A percentile compares a stretch with the other conserved stretches of the same genome.
These are phyloP conservation scores for Cucumis cinereus DNA, from an alignment of 306 rosid species.

Conservation along the genomic window DNA sequence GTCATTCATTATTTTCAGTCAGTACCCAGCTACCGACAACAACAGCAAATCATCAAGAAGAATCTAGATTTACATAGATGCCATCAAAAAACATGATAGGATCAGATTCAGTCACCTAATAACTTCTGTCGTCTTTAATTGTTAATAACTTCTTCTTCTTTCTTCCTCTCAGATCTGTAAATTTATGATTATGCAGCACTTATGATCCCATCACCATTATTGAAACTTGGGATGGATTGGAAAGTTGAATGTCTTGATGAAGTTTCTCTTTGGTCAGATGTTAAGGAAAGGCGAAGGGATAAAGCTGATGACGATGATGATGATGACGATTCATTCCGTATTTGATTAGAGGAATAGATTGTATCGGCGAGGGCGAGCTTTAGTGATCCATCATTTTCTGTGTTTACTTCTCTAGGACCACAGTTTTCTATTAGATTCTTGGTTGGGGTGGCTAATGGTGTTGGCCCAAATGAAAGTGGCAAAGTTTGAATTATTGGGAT, in stretches of 20 bases:
- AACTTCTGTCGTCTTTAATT: constrained; percentile 8
- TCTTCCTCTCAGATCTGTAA: not conserved
- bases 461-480: constrained; percentile 28
- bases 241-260: constrained; percentile 50
- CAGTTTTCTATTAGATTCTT: constrained; percentile 43
- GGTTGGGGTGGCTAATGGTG: constrained; percentile 21
- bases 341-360: constrained; percentile 16
- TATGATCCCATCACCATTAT: constrained; percentile 58
- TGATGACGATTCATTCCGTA: constrained; percentile 5
- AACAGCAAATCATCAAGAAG: constrained; percentile 6
- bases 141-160: constrained; percentile 2
- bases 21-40: constrained; percentile 7
- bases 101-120: constrained; percentile 7
- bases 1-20: not conserved
- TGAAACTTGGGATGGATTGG: constrained; percentile 45
- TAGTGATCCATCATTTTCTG: constrained; percentile 16
- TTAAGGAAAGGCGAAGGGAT: constrained; percentile 65
- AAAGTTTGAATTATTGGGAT: constrained; percentile 35
- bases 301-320: constrained; percentile 9
- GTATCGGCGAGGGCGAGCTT: constrained; percentile 30
- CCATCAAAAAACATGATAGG: not conserved
- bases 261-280: constrained; percentile 43
- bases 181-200: constrained; percentile 45
- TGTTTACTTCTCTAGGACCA: constrained; percentile 35
- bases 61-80: constrained; percentile 3